Conservation (phyloP, 2,329 filamentous ascomycete species). For the Xylaria sp. region DNA sequence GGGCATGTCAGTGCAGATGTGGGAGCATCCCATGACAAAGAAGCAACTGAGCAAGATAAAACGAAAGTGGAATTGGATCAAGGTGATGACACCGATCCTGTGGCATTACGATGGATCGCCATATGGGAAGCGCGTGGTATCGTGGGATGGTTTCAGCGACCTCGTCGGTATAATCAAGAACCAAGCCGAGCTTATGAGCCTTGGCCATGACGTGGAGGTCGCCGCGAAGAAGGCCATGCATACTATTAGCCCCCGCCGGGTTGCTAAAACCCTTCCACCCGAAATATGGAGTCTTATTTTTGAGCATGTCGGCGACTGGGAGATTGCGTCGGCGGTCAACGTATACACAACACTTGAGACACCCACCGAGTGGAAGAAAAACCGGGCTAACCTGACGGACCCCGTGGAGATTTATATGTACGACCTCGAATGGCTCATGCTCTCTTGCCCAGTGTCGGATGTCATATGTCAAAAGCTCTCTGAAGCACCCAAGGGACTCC, state of each 20-base stretch:
- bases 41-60: slow-evolving; percentile 84
- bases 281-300: slow-evolving; percentile 92
- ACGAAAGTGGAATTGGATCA: slow-evolving; percentile 85
- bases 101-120: slow-evolving; percentile 72
- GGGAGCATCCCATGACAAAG: slow-evolving; percentile 88
- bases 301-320: slow-evolving; percentile 87
- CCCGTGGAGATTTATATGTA: slow-evolving; percentile 74
- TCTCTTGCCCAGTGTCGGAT: slow-evolving; percentile 68
- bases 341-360: slow-evolving; percentile 79
- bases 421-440: slow-evolving; percentile 83
- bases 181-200: slow-evolving; percentile 74
- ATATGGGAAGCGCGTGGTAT: slow-evolving; percentile 56
- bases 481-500: slow-evolving; percentile 70
- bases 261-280: slow-evolving; percentile 66
- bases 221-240: slow-evolving; percentile 50
- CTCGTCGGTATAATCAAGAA: slow-evolving; percentile 77
- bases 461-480: slow-evolving; percentile 78
- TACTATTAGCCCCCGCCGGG: slow-evolving; percentile 45
- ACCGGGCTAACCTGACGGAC: slow-evolving; percentile 50
- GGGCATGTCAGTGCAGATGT: slow-evolving; percentile 87
- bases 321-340: slow-evolving; percentile 79
- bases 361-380: slow-evolving; percentile 56
- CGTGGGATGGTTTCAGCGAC: slow-evolving; percentile 71
- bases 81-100: slow-evolving; percentile 78
- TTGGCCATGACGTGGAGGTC: slow-evolving; percentile 72